Conservation (phyloP, 2,329 filamentous ascomycete species). For the Seiridium cupressi region DNA sequence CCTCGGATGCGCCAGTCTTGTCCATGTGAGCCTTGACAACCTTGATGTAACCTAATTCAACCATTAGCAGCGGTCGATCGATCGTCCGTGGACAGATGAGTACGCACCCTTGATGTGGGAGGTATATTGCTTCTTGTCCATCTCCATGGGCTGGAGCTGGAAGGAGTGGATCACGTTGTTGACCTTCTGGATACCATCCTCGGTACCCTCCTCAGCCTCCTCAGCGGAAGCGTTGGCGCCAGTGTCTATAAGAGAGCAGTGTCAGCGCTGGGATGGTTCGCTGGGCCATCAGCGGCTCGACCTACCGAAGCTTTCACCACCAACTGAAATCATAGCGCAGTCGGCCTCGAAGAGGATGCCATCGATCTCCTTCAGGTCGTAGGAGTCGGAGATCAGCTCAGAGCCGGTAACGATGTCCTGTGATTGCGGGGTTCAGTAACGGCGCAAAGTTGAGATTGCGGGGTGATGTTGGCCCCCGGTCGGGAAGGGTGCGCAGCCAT, state of each 20-base stretch:
- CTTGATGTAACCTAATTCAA: constrained; percentile 79
- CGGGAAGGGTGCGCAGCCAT: neutral
- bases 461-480: neutral
- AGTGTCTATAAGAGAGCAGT: constrained; percentile 57
- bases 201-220: constrained; percentile 73
- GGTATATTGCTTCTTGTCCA: constrained; percentile 88
- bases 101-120: constrained; percentile 77
- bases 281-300: constrained; percentile 20
- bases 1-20: constrained; percentile 55
- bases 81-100: neutral
- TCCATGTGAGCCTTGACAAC: constrained; percentile 70
- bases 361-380: constrained; percentile 77
- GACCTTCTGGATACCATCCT: constrained; percentile 71
- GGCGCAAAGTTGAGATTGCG: neutral
- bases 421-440: constrained; percentile 11
- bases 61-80: neutral
- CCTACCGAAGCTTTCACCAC: constrained; percentile 70
- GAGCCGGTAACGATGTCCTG: constrained; percentile 79
- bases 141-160: constrained; percentile 74
- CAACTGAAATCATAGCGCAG: constrained; percentile 85
- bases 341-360: constrained; percentile 85
- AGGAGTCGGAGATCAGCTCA: constrained; percentile 96
- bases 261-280: neutral
- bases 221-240: constrained; percentile 98
- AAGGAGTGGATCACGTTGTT: constrained; percentile 94